phyloP scores from a whole-genome alignment of 345 rosid genomes.

The Arabidopsis arenosa region DNA sequence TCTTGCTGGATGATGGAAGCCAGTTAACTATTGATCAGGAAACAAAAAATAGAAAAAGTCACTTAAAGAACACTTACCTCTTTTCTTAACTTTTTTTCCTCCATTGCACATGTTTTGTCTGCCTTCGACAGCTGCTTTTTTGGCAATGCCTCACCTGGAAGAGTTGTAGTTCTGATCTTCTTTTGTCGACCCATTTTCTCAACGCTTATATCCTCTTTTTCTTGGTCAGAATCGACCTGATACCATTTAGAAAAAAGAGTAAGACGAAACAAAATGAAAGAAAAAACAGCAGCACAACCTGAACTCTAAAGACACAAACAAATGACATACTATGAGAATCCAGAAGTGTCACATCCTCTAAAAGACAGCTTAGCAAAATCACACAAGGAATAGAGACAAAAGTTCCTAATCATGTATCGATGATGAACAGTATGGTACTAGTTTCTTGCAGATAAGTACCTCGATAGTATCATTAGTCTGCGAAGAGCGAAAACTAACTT shows the following conservation, averaged over 20 bases:
- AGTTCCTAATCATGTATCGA: not conserved
- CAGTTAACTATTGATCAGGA: constrained; percentile 21
- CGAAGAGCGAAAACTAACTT: constrained; percentile 39
- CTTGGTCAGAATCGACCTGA: constrained; percentile 60
- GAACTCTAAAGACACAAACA: not conserved
- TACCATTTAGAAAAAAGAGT: constrained; percentile 16
- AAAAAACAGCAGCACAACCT: constrained; percentile 7
- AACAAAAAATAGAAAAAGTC: constrained; percentile 14
- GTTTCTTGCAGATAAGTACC: constrained; percentile 44
- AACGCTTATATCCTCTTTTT: constrained; percentile 58
- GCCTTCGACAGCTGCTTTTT: constrained; percentile 60
- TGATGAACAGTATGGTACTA: constrained; percentile 15
- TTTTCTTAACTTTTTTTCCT: constrained; percentile 78
- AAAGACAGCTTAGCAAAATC: not conserved
- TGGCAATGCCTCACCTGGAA: constrained; percentile 45
- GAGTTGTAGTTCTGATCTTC: constrained; percentile 46
- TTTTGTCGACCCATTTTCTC: constrained; percentile 47
- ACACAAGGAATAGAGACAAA: constrained; percentile 5
- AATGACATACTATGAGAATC: not conserved
- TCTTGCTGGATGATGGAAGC: constrained; percentile 67
- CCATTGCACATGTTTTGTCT: constrained; percentile 59
- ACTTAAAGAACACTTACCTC: constrained; percentile 54
- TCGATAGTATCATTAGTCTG: constrained; percentile 45
- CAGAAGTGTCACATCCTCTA: not conserved
- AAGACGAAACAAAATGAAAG: constrained; percentile 7